Conservation (phyloP, 371 early-diverging fungal species). For the Mortierella sp. region DNA sequence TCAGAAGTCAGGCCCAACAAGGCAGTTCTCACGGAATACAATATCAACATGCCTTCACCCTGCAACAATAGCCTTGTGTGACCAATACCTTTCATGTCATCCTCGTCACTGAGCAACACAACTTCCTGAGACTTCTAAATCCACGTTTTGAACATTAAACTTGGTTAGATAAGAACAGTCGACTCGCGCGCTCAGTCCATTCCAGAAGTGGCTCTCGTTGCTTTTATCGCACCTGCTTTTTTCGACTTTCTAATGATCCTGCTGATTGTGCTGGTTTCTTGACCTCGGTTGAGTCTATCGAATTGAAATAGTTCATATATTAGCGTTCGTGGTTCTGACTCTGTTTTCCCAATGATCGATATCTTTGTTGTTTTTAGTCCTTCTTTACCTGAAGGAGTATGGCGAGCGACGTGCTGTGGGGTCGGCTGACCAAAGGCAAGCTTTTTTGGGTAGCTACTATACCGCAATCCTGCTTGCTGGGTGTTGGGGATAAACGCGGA, state of each 20-base stretch:
- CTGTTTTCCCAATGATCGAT: neutral
- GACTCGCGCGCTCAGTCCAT: neutral
- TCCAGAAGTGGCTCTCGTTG: neutral
- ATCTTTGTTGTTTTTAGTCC: neutral
- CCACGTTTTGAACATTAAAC: neutral
- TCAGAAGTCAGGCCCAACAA: neutral
- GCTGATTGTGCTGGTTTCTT: neutral
- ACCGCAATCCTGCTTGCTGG: conserved; percentile 31
- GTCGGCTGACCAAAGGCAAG: conserved; percentile 8
- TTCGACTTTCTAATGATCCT: neutral
- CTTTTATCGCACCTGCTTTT: neutral
- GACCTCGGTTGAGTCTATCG: neutral
- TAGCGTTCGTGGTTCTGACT: neutral
- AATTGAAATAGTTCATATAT: neutral
- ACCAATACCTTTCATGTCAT: conserved; percentile 34
- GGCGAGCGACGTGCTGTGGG: conserved; percentile 7
- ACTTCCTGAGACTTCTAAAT: conserved; percentile 15
- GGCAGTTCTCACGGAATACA: neutral
- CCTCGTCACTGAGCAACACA: conserved; percentile 41
- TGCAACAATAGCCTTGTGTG: neutral
- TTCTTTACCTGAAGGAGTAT: neutral
- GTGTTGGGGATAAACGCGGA: conserved; percentile 17
- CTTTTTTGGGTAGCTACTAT: conserved; percentile 17
- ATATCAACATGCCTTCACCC: no score
- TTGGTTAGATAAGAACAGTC: neutral